Base-by-base conservation (phyloP, 345 rosid species). In the Citrus sp. region DNA sequence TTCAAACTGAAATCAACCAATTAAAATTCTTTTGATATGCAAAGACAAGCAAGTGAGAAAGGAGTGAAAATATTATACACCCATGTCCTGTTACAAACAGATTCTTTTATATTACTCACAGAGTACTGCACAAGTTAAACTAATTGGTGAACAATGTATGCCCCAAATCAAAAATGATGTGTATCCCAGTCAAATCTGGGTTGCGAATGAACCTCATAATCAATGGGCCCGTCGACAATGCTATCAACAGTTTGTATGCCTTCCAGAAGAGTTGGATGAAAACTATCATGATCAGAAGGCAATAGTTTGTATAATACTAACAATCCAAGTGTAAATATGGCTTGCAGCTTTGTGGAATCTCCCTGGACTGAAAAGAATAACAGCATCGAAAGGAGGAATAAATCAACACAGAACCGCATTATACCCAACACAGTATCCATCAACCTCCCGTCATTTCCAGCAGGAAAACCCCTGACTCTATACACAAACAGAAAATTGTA, bases 101-200 rank as follows among this genome's bases (percentile, higher is more conserved):
- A 22, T 32, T 70, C 64, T 42, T n/a, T 19, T 28, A 42, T 14
- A 80, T 30, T 58, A 59, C 28, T 30, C 55, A 73, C 9, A 51
- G 40, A 64, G 21, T 34, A 49, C 72, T 24, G 34, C 32, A 75
- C 74, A 80, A 64, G 34, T 69, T 55, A 72, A 82, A 76, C 59
- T 62, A 82, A 72, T 70, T 58, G 51, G 38, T 67, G 63, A 80
- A 73, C 78, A 77, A 32, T 27, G 80, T 30, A 79, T 34, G 69
- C 64, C 64, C 62, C 51, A 54, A 66, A 84, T 86, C 82, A 88
- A 42, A 77, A 49, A 75, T 80, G 59, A 83, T 86, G 86, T 27
- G 90, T 88, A 80, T 95, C 99, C 99, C 99, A 95, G 72, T 95
- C 98, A 74, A 96, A 92, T 78, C 86, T 96, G 78, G 99, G 99